Percentiles rank a stretch among this genome's conserved stretches.
phyloP scores from a whole-genome alignment of 805 yeast genomes.

The Myxozyma neotropica region DNA sequence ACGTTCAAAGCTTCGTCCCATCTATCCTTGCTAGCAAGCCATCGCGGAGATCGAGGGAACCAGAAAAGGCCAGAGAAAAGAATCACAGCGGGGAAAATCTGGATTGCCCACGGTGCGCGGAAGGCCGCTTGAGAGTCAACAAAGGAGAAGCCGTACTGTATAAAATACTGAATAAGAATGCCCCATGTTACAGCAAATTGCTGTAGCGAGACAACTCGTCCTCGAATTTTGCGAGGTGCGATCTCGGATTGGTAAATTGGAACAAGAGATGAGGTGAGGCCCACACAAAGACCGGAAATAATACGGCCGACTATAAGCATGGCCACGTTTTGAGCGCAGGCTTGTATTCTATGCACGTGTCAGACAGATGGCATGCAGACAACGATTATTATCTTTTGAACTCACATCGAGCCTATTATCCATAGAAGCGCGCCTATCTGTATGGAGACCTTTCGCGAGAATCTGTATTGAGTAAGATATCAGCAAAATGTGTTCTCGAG shows the following conservation, averaged over 20 bases:
- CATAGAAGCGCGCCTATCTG: constrained; percentile 32
- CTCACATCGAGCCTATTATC: constrained; percentile 36
- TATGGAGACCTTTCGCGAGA: constrained; percentile 34
- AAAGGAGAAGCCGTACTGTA: constrained; percentile 49
- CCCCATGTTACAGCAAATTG: constrained; percentile 43
- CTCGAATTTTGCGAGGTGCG: constrained; percentile 38
- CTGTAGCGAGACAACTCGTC: constrained; percentile 42
- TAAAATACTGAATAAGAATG: constrained; percentile 41
- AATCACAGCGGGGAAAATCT: constrained; percentile 55
- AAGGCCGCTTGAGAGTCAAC: constrained; percentile 53
- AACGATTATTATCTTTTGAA: not conserved
- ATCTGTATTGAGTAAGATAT: not conserved
- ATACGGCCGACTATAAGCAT: constrained; percentile 51
- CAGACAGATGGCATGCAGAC: not conserved
- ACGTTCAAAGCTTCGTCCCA: constrained; percentile 60
- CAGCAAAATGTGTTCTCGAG: not conserved
- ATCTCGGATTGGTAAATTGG: constrained; percentile 44
- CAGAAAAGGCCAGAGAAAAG: constrained; percentile 48
- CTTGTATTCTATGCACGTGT: constrained; percentile 14
- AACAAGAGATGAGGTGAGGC: constrained; percentile 57
- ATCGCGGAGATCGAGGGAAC: constrained; percentile 48
- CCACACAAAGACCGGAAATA: constrained; percentile 58
- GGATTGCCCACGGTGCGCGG: constrained; percentile 66
- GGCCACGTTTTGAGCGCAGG: constrained; percentile 43
- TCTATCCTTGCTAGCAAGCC: constrained; percentile 53